These are phyloP conservation scores for Ceratobasidium sp. DNA, from an alignment of 1,284 basidiomycete species.

Conservation along the genomic window DNA sequence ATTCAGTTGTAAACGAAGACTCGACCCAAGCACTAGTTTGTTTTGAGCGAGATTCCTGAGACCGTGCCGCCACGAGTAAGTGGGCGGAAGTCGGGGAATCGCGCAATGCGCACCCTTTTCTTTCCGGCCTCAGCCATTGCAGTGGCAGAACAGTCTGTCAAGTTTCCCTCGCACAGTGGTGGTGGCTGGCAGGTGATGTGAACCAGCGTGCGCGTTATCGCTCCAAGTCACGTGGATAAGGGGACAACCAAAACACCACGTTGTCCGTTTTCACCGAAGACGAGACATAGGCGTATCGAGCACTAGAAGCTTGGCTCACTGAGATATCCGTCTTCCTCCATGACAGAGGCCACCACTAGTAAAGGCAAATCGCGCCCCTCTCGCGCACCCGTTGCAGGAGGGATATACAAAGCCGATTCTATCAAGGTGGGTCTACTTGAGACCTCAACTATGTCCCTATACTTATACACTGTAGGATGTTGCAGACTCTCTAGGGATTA, in stretches of 20 bases:
- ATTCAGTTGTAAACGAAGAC: constrained; percentile 29
- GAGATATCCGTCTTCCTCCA: not conserved
- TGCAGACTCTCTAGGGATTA: constrained; percentile 85
- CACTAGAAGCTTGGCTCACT: not conserved
- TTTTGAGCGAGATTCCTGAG: constrained; percentile 18
- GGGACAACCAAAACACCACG: not conserved
- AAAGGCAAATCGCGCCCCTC: constrained; percentile 33
- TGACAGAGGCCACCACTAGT: constrained; percentile 21
- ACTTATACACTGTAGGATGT: constrained; percentile 68
- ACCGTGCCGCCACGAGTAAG: not conserved
- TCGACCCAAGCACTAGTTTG: constrained; percentile 25
- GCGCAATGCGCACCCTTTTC: not conserved
- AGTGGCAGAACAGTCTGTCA: not conserved
- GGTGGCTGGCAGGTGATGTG: constrained; percentile 1
- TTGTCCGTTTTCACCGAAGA: too few relatives aligned
- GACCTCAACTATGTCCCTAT: not conserved
- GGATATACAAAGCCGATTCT: constrained; percentile 33
- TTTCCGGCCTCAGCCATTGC: not conserved
- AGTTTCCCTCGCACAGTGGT: not conserved
- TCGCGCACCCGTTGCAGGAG: constrained; percentile 28
- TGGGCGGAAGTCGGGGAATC: not conserved
- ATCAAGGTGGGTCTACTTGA: constrained; percentile 11
- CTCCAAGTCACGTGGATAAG: not conserved
- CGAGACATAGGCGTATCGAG: not conserved
- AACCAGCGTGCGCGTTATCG: not conserved